Base-by-base conservation (phyloP, 768 basidiomycete species). In the Tubosaeta sp. region DNA sequence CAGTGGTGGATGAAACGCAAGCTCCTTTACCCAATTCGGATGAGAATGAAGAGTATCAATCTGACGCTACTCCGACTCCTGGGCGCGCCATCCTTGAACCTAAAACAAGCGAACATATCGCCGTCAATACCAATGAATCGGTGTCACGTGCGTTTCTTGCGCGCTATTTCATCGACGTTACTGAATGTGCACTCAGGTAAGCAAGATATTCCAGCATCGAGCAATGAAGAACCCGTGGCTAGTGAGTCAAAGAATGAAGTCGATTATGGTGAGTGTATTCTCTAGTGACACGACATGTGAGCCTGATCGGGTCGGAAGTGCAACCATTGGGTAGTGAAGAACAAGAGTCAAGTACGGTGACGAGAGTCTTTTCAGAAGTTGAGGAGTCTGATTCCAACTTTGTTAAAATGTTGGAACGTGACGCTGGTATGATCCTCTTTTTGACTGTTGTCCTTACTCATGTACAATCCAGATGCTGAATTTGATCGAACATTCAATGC, bases 381-480 rank as follows among this genome's bases (percentile, higher is more conserved):
- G 64, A 68, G 21, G 65, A 67, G 46, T 64, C 65, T 50, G 66
- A 64, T 57, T 59, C 60, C 16, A 63, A 65, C 44, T 58, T 62
- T 49, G 40, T 64, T 32, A 51, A 53, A 8, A 56, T 62, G 46
- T 48, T 68, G 49, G 63, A 68, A 48, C 60, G 51, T 48, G 65
- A 63, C 53, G 65, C 69, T 57, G 63, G 69, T 70, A 63, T 31
- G 57, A 6, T 25, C 12, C 44, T 22, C 14, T 5, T 32, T 34
- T 19, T 38, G 40, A 19, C 10, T 2, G 2, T 22, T 6, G 1
- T 18, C 13, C 42, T 44, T 16, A 34, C 47, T 60, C 32, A 69
- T 32, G 11, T 34, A 29, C 2, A 1, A 58, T 18, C 10, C 25
- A 57, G 61, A 66, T 30, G 58, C 61, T 39, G 70, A 67, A 44